Base-by-base conservation (phyloP, 345 rosid species). In the Salix koriyanagi region DNA sequence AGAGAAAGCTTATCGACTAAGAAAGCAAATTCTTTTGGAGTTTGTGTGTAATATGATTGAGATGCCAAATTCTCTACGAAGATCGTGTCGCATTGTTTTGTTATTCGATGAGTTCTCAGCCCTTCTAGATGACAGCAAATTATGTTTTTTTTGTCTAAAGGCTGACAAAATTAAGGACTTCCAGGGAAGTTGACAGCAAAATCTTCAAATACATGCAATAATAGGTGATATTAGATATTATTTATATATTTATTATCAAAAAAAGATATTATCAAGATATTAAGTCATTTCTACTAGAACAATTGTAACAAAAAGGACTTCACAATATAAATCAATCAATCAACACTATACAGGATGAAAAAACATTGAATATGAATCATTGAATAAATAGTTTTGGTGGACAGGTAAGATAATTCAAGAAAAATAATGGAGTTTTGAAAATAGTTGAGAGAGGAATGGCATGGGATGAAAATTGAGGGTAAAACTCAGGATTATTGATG, bases 191-290 rank as follows among this genome's bases (percentile, higher is more conserved):
- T 16, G 61, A 34, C 30, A 72, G 4, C 48, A 3, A 46, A 28
- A 19, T 7, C 65, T n/a, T 61, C 30, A 25, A 37, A 75, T 68
- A 54, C 81, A 74, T 75, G 85, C 75, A 81, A 79, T 66, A 23
- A 74, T 9, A 67, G 13, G 2, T 32, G 0, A 30, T 34, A 19
- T 7, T 34, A 21, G 13, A 42, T 36, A 28, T n/a, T 58, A 23
- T 10, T 58, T 10, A 58, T 26, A 10, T 58, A 58, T 58, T 21
- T 7, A 21, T 41, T 10, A 41, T 41, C 0, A 10, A 41, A 41
- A 41, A 41, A 41, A 19, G 23, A 42, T 36, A 70, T n/a, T 58
- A 23, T 10, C 23, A 4, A 58, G 64, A 58, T 58, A 58, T 58
- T 21, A 7, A 21, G 21, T 50, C 6, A 16, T 50, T 54, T 54